Conservation (phyloP, 148 eudicot species). For the Cornus kousa region DNA sequence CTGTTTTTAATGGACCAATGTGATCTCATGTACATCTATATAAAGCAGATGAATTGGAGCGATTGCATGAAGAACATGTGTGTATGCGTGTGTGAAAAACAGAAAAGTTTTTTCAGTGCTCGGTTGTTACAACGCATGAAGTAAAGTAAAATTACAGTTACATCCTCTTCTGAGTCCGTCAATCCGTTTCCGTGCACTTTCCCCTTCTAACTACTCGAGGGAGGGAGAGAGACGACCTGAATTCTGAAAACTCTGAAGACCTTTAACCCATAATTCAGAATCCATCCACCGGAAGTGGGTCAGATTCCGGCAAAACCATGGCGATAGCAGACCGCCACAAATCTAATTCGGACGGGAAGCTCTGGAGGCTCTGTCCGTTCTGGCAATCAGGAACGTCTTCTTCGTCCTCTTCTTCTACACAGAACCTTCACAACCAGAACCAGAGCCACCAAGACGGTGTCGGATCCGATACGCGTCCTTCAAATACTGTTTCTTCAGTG, state of each 20-base stretch:
- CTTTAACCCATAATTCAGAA: background rate
- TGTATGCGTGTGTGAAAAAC: background rate
- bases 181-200: background rate
- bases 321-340: slow-evolving; percentile 36
- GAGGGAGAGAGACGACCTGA: background rate
- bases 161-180: background rate
- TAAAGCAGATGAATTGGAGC: background rate
- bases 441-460: slow-evolving; percentile 29
- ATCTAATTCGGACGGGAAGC: slow-evolving; percentile 27
- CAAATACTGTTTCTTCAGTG: slow-evolving; percentile 51
- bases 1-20: too few species aligned
- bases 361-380: slow-evolving; percentile 54
- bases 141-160: background rate
- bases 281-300: background rate
- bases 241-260: background rate
- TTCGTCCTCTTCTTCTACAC: slow-evolving; percentile 56
- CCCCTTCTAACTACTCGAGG: background rate
- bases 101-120: background rate
- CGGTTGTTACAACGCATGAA: background rate
- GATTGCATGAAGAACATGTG: background rate
- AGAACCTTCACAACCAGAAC: slow-evolving; percentile 35
- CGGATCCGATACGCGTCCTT: slow-evolving; percentile 18
- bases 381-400: slow-evolving; percentile 58
- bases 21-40: background rate
- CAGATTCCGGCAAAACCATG: slow-evolving; percentile 30